Percentiles rank a stretch among this genome's conserved stretches.
phyloP scores from a whole-genome alignment of 768 basidiomycete species.

The Strobilomyces echinocephalus region DNA sequence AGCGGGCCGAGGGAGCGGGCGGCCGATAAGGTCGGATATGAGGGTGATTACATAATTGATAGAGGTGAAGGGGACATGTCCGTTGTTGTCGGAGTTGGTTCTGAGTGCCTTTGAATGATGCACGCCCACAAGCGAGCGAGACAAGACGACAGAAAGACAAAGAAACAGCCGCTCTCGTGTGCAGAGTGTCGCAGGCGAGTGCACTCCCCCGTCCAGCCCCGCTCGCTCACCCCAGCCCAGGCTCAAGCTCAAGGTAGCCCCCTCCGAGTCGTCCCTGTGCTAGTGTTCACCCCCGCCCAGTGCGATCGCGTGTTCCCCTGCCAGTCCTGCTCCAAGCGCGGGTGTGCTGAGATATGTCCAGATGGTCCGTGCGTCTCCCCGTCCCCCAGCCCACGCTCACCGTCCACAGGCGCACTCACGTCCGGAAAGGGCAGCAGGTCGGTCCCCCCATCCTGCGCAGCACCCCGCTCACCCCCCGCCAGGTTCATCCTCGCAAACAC shows the following conservation, averaged over 20 bases:
- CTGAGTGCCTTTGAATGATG: conserved; percentile 10
- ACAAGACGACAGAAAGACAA: conserved; percentile 29
- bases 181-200: conserved; percentile 58
- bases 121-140: conserved; percentile 41
- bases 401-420: conserved; percentile 47
- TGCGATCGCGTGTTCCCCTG: conserved; percentile 66
- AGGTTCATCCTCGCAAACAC: conserved; percentile 69
- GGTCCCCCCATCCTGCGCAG: conserved; percentile 7
- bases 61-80: conserved; percentile 15
- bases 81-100: conserved; percentile 23
- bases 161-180: conserved; percentile 51
- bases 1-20: conserved; percentile 37
- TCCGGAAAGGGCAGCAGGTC: conserved; percentile 63
- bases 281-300: conserved; percentile 29
- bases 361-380: conserved; percentile 37
- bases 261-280: not conserved
- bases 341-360: conserved; percentile 59
- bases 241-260: conserved; percentile 55
- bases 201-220: accelerated
- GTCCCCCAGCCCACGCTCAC: not conserved
- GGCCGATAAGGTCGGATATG: conserved; percentile 32
- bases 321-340: conserved; percentile 62
- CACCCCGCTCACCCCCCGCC: conserved; percentile 12
- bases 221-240: conserved; percentile 1
- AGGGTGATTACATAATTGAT: conserved; percentile 25